These are phyloP conservation scores for Sporobolomyces roseus DNA, from an alignment of 768 basidiomycete species.

Conservation along the genomic window DNA sequence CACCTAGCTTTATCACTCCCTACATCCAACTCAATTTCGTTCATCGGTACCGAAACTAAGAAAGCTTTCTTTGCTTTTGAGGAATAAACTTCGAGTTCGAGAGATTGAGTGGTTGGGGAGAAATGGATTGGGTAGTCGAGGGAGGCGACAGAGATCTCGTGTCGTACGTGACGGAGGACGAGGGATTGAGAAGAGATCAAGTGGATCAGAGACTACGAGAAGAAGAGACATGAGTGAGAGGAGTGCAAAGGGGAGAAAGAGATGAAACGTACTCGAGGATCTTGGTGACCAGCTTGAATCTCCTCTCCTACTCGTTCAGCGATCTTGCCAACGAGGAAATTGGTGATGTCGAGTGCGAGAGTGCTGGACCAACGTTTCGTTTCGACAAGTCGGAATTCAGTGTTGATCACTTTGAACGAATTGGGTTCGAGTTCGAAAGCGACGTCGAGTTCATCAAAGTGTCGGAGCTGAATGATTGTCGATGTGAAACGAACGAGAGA, in stretches of 20 bases:
- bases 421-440: constrained; percentile 10
- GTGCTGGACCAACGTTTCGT: background rate
- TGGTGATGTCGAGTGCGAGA: constrained; percentile 22
- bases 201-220: constrained; percentile 11
- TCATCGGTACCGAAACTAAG: background rate
- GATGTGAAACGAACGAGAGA: constrained; percentile 21
- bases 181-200: constrained; percentile 2
- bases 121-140: constrained; percentile 22
- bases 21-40: constrained; percentile 2
- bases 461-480: constrained; percentile 14
- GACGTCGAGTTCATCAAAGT: constrained; percentile 37
- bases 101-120: constrained; percentile 1
- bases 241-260: background rate
- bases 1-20: background rate
- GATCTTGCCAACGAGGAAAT: constrained; percentile 18
- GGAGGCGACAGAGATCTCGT: constrained; percentile 21
- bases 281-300: background rate
- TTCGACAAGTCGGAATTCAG: background rate
- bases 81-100: constrained; percentile 14
- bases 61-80: background rate
- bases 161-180: constrained; percentile 24
- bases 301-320: background rate
- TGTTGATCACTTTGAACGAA: background rate
- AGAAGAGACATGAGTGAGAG: background rate
- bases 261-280: constrained; percentile 6